Evolutionary conservation across 176 grass and related monocot genomes (phyloP).

Genomic region (Cocos nucifera): DNA sequence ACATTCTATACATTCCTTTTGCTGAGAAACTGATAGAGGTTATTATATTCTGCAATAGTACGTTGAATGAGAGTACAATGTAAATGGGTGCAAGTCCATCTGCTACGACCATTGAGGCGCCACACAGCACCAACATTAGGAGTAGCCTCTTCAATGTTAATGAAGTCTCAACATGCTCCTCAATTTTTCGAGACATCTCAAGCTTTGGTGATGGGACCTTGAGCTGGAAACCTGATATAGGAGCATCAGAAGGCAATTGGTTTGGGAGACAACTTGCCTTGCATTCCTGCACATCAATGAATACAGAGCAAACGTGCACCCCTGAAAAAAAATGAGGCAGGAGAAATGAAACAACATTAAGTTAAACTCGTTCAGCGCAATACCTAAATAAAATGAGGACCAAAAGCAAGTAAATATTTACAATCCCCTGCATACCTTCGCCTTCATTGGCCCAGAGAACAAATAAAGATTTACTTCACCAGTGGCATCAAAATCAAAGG

Average conservation of each 20-base stretch:
- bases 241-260: conserved; percentile 76
- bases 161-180: conserved; percentile 76
- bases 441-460: conserved; percentile 87
- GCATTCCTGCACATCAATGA: conserved; percentile 95
- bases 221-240: conserved; percentile 82
- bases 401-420: not conserved
- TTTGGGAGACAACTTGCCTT: conserved; percentile 79
- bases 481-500: conserved; percentile 89
- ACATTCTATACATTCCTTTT: too few relatives aligned
- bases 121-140: conserved; percentile 90
- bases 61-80: conserved; percentile 15
- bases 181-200: conserved; percentile 89
- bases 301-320: conserved; percentile 95
- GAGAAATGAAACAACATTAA: too few relatives aligned
- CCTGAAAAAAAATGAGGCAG: conserved; percentile 33
- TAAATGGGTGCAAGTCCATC: conserved; percentile 73
- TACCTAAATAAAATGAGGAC: too few relatives aligned
- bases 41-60: too few relatives aligned
- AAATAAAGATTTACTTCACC: conserved; percentile 81
- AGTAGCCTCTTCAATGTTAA: conserved; percentile 73
- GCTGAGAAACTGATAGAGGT: too few relatives aligned
- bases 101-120: conserved; percentile 83
- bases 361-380: too few relatives aligned
- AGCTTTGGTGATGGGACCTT: conserved; percentile 89
- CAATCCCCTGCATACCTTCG: conserved; percentile 52